phyloP scores from a whole-genome alignment of 75 land plant species.

The Cupressus sempervirens region DNA sequence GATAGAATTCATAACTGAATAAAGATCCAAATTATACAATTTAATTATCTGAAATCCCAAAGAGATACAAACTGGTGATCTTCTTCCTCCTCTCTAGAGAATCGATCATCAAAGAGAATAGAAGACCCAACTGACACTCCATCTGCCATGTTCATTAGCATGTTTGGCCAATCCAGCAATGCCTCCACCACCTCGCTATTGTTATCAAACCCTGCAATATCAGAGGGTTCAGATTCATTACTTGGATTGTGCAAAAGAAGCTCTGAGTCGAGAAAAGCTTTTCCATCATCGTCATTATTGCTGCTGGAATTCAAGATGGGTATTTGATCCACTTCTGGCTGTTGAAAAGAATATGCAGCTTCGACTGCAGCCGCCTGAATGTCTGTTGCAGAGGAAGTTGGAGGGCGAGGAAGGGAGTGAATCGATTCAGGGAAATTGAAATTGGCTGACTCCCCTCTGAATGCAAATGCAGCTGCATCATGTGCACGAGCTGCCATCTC shows the following conservation, averaged over 20 bases:
- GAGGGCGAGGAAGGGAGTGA: constrained; percentile 6
- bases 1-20: too few species aligned
- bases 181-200: background rate
- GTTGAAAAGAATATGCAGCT: constrained; percentile 7
- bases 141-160: background rate
- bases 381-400: background rate
- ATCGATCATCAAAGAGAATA: too few species aligned
- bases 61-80: too few species aligned
- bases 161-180: background rate
- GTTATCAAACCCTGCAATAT: background rate
- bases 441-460: constrained; percentile 16
- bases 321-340: background rate
- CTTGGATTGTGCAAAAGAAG: background rate
- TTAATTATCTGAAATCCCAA: too few species aligned
- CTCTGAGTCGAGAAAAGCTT: background rate
- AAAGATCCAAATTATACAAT: too few species aligned
- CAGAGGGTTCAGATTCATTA: background rate
- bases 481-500: constrained; percentile 39
- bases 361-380: constrained; percentile 11
- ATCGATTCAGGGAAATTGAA: constrained; percentile 27
- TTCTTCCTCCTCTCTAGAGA: too few species aligned
- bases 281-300: background rate
- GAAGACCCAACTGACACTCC: too few species aligned
- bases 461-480: constrained; percentile 24
- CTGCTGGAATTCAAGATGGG: background rate